These are phyloP conservation scores for Plenodomus lindquistii DNA, from an alignment of 2,329 filamentous ascomycete genomes.

Conservation along the genomic window DNA sequence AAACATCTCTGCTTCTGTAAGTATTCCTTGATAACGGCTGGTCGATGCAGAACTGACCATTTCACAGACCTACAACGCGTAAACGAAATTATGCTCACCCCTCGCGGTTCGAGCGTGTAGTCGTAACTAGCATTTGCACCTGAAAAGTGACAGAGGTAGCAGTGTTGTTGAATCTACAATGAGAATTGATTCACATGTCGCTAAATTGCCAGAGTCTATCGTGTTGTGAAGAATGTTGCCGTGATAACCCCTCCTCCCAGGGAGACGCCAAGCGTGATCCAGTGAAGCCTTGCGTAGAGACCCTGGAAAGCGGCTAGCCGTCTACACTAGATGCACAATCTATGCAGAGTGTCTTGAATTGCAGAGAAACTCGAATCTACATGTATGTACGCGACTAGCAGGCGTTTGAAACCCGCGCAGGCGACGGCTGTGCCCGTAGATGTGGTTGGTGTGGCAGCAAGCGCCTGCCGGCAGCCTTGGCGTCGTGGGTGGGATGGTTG, in stretches of 20 bases:
- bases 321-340: conserved; percentile 4
- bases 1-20: conserved; percentile 83
- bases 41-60: conserved; percentile 1
- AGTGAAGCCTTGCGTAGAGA: conserved; percentile 2
- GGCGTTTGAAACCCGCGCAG: not conserved
- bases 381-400: not conserved
- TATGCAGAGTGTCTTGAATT: no score
- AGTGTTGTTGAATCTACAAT: conserved; percentile 27
- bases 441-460: conserved; percentile 13
- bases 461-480: conserved; percentile 19
- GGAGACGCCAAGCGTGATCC: conserved; percentile 1
- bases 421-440: not conserved
- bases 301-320: conserved; percentile 6
- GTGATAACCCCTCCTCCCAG: no score
- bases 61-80: conserved; percentile 82
- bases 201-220: not conserved
- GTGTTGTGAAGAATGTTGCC: conserved; percentile 1
- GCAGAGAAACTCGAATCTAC: not conserved
- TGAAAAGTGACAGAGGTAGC: conserved; percentile 19
- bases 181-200: conserved; percentile 22
- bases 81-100: conserved; percentile 45
- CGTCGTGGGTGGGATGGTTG: conserved; percentile 12
- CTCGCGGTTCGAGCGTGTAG: conserved; percentile 12
- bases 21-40: not conserved
- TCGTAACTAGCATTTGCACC: conserved; percentile 16